Evolutionary conservation across 1,284 basidiomycete species (phyloP), one percentile per base, ranked within the genome.

Genomic region (Leccinum holopus): DNA sequence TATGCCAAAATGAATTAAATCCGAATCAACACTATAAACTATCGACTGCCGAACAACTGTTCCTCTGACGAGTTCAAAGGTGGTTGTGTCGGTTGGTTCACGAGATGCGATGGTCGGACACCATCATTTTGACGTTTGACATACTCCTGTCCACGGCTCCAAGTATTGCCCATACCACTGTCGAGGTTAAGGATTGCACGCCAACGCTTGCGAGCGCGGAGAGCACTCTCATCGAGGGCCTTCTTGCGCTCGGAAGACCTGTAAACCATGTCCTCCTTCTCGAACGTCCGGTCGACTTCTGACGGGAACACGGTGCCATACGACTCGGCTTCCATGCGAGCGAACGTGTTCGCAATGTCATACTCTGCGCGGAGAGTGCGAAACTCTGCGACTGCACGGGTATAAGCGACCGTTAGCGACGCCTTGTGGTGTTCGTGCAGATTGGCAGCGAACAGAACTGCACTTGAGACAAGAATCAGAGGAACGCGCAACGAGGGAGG

Each of bases 331-430:
- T 98, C 95, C 67, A 88, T 80, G 18, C 84, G 82, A 12, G 96
- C 95, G 58, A 92, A 87, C 4, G 84, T 80, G 32, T 85, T 87
- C 3, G 93, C 85, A 61, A 94, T 84, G 70, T 95, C 87, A 68
- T 92, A 90, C 74, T 94, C 88, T 28, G 93, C 89, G 59, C 94
- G 88, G 41, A 98, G 82, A 21, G 91, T 81, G 58, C 92, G 88
- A 79, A 95, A 98, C 75, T 97, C 93, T 12, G 85, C 82, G n/a
- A 94, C 84, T 25, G 93, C 89, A 18, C 81, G 78, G 5, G 82
- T 80, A 76, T 99, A 99, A 4, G 97, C 96, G 47, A 89, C 79
- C 0, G 91, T 87, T 49, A 98, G 80, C 1, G 93, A 83, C 30
- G 88, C 64, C 1, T 77, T 69, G 69, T 92, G 88, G 61, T 85